Base-by-base conservation (phyloP, 2,329 filamentous ascomycete genomes). In the Alternaria consortialis region DNA sequence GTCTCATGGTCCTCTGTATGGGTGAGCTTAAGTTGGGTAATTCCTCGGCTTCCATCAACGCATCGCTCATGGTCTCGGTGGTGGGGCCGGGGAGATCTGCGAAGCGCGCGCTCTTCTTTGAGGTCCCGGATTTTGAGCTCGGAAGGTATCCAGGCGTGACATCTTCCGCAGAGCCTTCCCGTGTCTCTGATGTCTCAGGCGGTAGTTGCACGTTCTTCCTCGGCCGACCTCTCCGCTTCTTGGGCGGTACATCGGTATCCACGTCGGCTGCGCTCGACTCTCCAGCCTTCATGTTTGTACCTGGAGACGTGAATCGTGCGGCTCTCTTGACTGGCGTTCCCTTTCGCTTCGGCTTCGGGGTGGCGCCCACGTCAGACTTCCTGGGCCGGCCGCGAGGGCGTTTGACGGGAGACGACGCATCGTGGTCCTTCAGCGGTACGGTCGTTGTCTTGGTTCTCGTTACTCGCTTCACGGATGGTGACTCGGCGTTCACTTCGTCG, bases 341-440 rank as follows among this genome's bases (percentile, higher is more conserved):
- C 15, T 56, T 73, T 11, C 73, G 70, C 58, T 72, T 78, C 5
- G 70, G 53, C 66, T 74, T 77, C 2, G 68, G 53, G 1, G 67
- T 62, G n/a, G 65, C 47, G 44, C 64, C 68, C 2, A 66, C 63
- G 17, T 77, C 77, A 39, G 75, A 77, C 59, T 79, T 81, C 54
- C 74, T 69, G 5, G 79, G 74, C 54, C 79, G 65, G 31, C 78
- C 78, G 31, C 76, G 73, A 15, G 65, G 63, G 7, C 76, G 77
- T 54, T 78, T 80, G 47, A 74, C 70, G 3, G 79, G 77, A 12
- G 78, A 75, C 0, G 75, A 69, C n/a, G 69, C 69, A 51, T 79
- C 77, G 25, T 69, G 63, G 51, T 79, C 80, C 43, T 81, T 80
- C 48, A 83, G 55, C 5, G 81, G 81, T 0, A 83, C 68, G 0